phyloP scores from a whole-genome alignment of 176 grass and related monocot species.

The Musa itinerans region DNA sequence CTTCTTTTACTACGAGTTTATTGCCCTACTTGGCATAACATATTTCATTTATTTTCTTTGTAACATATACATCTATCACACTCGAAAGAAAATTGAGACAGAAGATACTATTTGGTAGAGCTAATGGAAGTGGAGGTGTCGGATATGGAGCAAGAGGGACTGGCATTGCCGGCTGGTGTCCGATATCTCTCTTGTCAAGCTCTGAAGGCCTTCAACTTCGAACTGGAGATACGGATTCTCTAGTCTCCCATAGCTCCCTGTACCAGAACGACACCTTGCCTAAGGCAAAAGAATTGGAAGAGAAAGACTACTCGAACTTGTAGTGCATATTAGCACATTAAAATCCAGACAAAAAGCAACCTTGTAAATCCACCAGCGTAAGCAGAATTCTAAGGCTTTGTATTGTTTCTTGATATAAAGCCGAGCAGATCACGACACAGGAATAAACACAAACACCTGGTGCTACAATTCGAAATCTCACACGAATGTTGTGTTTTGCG shows the following conservation, averaged over 20 bases:
- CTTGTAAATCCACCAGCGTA: neutral
- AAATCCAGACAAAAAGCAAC: neutral
- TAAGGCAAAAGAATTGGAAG: neutral
- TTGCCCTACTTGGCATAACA: neutral
- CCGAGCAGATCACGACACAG: too few species aligned
- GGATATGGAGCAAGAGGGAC: conserved; percentile 12
- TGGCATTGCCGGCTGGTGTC: neutral
- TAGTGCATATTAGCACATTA: neutral
- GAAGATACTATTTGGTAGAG: neutral
- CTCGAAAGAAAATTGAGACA: neutral
- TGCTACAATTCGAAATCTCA: too few species aligned
- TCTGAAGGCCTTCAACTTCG: neutral
- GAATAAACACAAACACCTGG: too few species aligned
- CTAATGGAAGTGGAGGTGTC: neutral
- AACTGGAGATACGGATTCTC: neutral
- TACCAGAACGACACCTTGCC: neutral
- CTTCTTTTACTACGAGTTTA: too few species aligned
- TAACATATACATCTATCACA: neutral
- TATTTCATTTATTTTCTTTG: neutral
- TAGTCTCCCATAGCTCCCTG: neutral
- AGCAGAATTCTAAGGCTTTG: too few species aligned
- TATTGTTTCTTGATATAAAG: too few species aligned
- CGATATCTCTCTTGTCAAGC: neutral
- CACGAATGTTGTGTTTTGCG: too few species aligned
- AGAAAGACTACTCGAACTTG: neutral